phyloP scores from a whole-genome alignment of 495 filamentous ascomycete genomes.

The Tuber microsphaerosporum region DNA sequence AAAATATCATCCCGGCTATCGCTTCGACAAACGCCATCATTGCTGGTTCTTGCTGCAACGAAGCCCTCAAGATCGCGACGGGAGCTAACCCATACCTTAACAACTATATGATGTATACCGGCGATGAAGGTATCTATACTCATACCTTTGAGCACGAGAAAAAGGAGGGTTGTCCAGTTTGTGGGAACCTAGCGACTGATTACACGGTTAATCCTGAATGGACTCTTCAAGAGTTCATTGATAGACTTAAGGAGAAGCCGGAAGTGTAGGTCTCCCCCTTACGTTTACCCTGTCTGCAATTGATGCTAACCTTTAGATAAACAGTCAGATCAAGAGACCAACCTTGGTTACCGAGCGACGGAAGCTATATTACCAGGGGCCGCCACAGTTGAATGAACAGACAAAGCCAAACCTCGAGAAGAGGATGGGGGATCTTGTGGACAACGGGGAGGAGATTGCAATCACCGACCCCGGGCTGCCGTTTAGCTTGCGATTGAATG shows the following conservation, averaged over 20 bases:
- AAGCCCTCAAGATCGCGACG: constrained; percentile 90
- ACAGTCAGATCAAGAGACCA: constrained; percentile 71
- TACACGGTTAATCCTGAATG: constrained; percentile 61
- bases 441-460: constrained; percentile 56
- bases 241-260: constrained; percentile 70
- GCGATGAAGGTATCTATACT: constrained; percentile 89
- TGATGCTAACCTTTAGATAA: constrained; percentile 7
- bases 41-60: constrained; percentile 89
- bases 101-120: constrained; percentile 99
- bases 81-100: constrained; percentile 70
- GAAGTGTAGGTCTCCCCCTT: constrained; percentile 51
- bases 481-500: constrained; percentile 35
- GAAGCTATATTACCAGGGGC: constrained; percentile 83
- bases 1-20: constrained; percentile 99
- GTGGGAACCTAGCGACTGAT: constrained; percentile 69
- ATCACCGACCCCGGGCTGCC: constrained; percentile 38
- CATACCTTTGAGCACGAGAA: constrained; percentile 90
- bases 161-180: constrained; percentile 91
- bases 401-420: constrained; percentile 74
- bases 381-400: constrained; percentile 68
- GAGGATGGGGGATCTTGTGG: constrained; percentile 58
- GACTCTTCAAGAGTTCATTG: constrained; percentile 80
- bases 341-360: constrained; percentile 72
- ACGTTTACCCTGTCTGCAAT: neutral
- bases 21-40: constrained; percentile 96